Evolutionary conservation across 2,329 filamentous ascomycete species (phyloP).

Genomic region (Helotiales sp.): DNA sequence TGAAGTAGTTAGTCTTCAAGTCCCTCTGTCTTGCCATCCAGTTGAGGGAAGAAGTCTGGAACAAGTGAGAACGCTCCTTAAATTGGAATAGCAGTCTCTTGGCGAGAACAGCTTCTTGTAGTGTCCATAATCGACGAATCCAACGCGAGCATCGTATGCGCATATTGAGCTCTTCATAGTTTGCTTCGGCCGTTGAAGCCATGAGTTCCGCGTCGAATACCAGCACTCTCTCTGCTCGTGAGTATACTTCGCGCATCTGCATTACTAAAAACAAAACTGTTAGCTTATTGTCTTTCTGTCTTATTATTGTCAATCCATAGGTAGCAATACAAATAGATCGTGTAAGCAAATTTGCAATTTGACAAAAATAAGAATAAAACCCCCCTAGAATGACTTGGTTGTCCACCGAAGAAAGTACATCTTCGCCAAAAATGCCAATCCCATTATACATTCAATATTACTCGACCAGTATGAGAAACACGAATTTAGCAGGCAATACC

Average conservation of each 20-base stretch:
- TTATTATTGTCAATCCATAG: too few relatives aligned
- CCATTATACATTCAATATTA: too few relatives aligned
- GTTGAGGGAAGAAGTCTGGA: neutral
- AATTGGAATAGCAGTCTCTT: slow-evolving; percentile 13
- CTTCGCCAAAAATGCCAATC: too few relatives aligned
- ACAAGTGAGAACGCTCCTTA: slow-evolving; percentile 1
- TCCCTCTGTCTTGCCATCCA: slow-evolving; percentile 6
- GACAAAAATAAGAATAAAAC: too few relatives aligned
- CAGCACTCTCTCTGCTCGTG: slow-evolving; percentile 8
- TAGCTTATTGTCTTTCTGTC: too few relatives aligned
- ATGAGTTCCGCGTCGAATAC: slow-evolving; percentile 13
- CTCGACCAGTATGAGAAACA: too few relatives aligned
- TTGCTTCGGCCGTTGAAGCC: slow-evolving; percentile 6
- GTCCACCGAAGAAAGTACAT: too few relatives aligned
- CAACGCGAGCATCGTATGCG: slow-evolving; percentile 6
- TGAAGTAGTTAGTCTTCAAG: slow-evolving; percentile 4
- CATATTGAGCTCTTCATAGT: slow-evolving; percentile 16
- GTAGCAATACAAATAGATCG: too few relatives aligned
- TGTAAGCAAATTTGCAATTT: too few relatives aligned
- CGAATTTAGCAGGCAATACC: neutral
- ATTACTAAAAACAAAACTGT: too few relatives aligned
- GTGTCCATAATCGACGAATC: slow-evolving; percentile 14
- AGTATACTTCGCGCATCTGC: slow-evolving; percentile 13
- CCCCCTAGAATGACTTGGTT: too few relatives aligned
- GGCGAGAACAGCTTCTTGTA: slow-evolving; percentile 13